Evolutionary conservation across 2,329 filamentous ascomycete species (phyloP).

Genomic region (Trichoderma sp.): DNA sequence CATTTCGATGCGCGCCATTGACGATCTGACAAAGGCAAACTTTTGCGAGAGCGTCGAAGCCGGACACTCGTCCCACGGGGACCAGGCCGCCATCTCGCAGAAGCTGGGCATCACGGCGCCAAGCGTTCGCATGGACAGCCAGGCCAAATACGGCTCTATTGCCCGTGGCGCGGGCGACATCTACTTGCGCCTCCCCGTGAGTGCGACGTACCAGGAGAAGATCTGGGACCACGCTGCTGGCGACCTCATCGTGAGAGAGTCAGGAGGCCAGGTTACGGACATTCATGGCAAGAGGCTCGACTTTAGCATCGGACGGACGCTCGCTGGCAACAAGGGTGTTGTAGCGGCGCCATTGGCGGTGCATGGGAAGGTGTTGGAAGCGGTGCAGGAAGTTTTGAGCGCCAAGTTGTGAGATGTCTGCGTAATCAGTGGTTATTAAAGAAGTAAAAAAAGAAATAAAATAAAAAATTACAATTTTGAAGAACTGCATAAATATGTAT

Average conservation of each 20-base stretch:
- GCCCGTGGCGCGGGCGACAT: constrained; percentile 91
- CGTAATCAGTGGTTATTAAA: background rate
- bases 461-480: background rate
- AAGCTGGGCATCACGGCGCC: constrained; percentile 82
- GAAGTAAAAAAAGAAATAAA: constrained; percentile 11
- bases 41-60: constrained; percentile 98
- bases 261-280: constrained; percentile 89
- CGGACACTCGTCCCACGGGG: constrained; percentile 83
- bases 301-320: constrained; percentile 80
- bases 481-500: background rate
- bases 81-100: constrained; percentile 76
- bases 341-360: constrained; percentile 78
- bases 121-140: constrained; percentile 95
- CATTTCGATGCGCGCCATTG: constrained; percentile 77
- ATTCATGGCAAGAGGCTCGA: constrained; percentile 79
- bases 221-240: constrained; percentile 99
- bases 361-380: constrained; percentile 72
- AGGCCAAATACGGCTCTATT: constrained; percentile 96
- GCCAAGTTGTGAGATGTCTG: constrained; percentile 28
- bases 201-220: constrained; percentile 91
- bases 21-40: constrained; percentile 72
- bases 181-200: constrained; percentile 84
- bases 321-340: constrained; percentile 89
- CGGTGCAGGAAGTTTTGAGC: constrained; percentile 73
- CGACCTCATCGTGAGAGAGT: constrained; percentile 89